Evolutionary conservation across 257 asterid species (phyloP), one percentile per base, ranked within the genome.

Genomic region (Perilla frutescens): DNA sequence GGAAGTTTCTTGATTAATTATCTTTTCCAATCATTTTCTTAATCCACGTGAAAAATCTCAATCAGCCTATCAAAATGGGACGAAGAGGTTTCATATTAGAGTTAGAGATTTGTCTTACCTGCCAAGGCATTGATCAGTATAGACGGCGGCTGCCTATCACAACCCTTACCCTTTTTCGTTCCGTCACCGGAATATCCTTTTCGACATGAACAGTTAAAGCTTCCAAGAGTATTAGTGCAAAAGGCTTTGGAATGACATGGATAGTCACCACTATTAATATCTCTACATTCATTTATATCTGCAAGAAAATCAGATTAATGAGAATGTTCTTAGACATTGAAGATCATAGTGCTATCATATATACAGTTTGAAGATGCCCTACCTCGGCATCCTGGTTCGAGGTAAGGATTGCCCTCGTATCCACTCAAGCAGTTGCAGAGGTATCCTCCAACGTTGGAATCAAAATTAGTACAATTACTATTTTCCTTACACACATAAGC

Each of bases 381-480:
- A 78, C 79, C 79, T 66, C 2, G 37, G 67, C 82, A 78, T 8
- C 20, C 37, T 34, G 37, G 1, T 8, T 13, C n/a, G 60, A 65
- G 79, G 65, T 78, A 78, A 10, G 82, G 82, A 10, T 78, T 78
- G 36, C 82, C 79, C 15, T 43, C 10, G 39, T 58, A 78, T 13
- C 82, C 82, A 20, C 59, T 6, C 0, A 3, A 4, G 67, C 82
- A 66, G 10, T 15, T 29, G 74, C 81, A 77, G 6, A 48, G 58
- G 39, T 77, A 77, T 6, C 81, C 78, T 65, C 58, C 74, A 8
- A 60, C 34, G 7, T 67, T 39, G 1, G 47, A n/a, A 50, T 40
- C 54, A 6, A 59, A 77, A 66, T 77, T 65, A 1, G 9, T 8
- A 47, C 83, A 79, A 1, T 8, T 3, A 4, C 48, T 74, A 12